phyloP scores from a whole-genome alignment of 2,329 filamentous ascomycete genomes.

The Orbilia brochopaga region DNA sequence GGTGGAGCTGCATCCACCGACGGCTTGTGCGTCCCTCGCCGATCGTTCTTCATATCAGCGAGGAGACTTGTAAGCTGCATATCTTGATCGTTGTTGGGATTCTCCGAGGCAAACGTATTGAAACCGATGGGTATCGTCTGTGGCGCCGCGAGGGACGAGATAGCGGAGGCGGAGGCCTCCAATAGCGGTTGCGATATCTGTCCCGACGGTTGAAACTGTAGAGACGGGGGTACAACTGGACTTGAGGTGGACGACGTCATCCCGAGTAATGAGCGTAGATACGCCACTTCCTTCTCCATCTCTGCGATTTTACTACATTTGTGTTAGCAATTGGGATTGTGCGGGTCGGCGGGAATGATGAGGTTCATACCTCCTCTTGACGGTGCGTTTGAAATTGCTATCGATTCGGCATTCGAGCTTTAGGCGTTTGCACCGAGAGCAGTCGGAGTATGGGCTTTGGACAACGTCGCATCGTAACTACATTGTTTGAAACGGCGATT shows the following conservation, averaged over 20 bases:
- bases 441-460: constrained; percentile 78
- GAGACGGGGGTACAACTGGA: constrained; percentile 63
- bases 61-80: constrained; percentile 39
- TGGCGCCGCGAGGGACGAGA: constrained; percentile 38
- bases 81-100: constrained; percentile 32
- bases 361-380: constrained; percentile 66
- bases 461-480: constrained; percentile 83
- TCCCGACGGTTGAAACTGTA: constrained; percentile 34
- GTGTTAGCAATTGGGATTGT: constrained; percentile 14
- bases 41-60: constrained; percentile 48
- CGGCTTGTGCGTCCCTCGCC: constrained; percentile 42
- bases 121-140: constrained; percentile 36
- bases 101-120: constrained; percentile 23
- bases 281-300: constrained; percentile 83
- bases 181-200: constrained; percentile 49
- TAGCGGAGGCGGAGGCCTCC: constrained; percentile 46
- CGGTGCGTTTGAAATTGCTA: constrained; percentile 82
- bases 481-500: constrained; percentile 22
- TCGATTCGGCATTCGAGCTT: constrained; percentile 85
- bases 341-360: neutral
- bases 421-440: constrained; percentile 77
- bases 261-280: constrained; percentile 60
- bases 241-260: constrained; percentile 65
- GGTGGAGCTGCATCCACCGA: constrained; percentile 57
- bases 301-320: constrained; percentile 73